These are phyloP conservation scores for Sonneratia alba DNA, from an alignment of 345 rosid species.

Conservation along the genomic window DNA sequence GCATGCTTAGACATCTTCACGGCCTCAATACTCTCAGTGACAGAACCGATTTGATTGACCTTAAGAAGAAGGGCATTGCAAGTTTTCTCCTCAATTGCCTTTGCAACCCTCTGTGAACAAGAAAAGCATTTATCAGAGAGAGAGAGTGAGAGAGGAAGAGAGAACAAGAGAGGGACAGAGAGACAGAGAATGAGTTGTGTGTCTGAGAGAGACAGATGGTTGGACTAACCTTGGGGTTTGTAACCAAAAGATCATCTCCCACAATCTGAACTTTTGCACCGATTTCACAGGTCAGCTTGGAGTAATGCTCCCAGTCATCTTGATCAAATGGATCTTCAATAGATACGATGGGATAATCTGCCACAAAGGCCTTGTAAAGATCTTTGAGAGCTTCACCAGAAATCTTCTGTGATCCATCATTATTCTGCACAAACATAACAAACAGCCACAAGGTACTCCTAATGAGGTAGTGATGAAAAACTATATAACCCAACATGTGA, in stretches of 20 bases:
- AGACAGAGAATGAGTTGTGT: neutral
- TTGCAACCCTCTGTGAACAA: conserved; percentile 63
- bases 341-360: conserved; percentile 89
- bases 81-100: conserved; percentile 71
- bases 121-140: neutral
- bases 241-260: conserved; percentile 95
- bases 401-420: conserved; percentile 81
- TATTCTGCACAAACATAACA: conserved; percentile 34
- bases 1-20: conserved; percentile 92
- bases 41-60: conserved; percentile 98
- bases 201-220: neutral
- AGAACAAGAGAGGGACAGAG: neutral
- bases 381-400: conserved; percentile 82
- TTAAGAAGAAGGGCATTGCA: conserved; percentile 97
- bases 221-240: conserved; percentile 73
- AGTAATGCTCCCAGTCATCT: conserved; percentile 86
- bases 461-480: neutral
- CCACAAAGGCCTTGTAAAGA: conserved; percentile 73
- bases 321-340: conserved; percentile 99
- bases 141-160: neutral
- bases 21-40: conserved; percentile 96
- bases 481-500: neutral
- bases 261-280: conserved; percentile 80
- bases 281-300: conserved; percentile 67
- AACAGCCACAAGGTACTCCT: neutral